phyloP scores from a whole-genome alignment of 2,329 filamentous ascomycete genomes.

The Apiospora pterosperma region DNA sequence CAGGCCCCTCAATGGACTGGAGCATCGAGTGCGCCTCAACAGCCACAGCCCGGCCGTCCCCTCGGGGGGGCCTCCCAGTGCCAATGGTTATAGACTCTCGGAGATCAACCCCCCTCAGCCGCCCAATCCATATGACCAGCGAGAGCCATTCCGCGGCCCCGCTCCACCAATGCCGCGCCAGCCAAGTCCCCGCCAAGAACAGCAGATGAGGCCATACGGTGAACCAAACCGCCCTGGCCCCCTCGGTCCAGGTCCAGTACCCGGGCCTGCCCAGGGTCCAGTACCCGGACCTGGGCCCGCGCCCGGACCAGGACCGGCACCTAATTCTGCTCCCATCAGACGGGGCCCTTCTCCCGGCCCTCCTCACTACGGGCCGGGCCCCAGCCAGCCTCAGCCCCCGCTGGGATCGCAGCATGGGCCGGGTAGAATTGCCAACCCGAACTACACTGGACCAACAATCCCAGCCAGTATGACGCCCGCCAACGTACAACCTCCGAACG shows the following conservation, averaged over 20 bases:
- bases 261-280: conserved; percentile 22
- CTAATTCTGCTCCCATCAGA: conserved; percentile 34
- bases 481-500: conserved; percentile 44
- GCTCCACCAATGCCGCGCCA: conserved; percentile 66
- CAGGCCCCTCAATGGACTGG: conserved; percentile 88
- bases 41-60: conserved; percentile 49
- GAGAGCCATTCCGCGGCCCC: conserved; percentile 67
- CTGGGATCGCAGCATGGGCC: conserved; percentile 42
- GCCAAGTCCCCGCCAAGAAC: conserved; percentile 73
- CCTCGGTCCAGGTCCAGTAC: background rate
- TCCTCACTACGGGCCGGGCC: conserved; percentile 54
- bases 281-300: background rate
- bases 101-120: conserved; percentile 79
- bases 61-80: conserved; percentile 52
- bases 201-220: conserved; percentile 66
- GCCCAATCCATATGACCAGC: conserved; percentile 78
- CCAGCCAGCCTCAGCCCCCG: conserved; percentile 37
- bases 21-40: conserved; percentile 55
- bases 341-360: conserved; percentile 54
- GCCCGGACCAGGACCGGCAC: background rate
- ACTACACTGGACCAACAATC: conserved; percentile 32
- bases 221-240: conserved; percentile 58
- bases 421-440: conserved; percentile 37
- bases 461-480: conserved; percentile 27
- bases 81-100: conserved; percentile 59